These are phyloP conservation scores for Escovopsis sp. DNA, from an alignment of 2,329 filamentous ascomycete species.

Conservation along the genomic window DNA sequence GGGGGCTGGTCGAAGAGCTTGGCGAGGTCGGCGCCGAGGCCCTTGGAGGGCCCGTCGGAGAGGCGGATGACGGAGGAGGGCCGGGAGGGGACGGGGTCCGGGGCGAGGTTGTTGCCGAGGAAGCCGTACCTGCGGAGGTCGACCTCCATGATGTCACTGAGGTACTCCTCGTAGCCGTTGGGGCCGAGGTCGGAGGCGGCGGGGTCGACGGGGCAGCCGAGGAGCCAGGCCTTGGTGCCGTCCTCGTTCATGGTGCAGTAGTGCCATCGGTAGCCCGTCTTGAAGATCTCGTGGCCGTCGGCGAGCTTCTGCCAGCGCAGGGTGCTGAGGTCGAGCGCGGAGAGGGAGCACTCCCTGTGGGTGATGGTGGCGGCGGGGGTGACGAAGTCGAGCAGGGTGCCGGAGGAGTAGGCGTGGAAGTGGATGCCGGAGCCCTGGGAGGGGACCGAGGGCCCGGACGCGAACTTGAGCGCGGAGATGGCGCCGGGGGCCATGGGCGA, in stretches of 20 bases:
- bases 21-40: conserved; percentile 72
- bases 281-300: conserved; percentile 87
- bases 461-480: conserved; percentile 80
- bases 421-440: conserved; percentile 83
- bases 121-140: conserved; percentile 86
- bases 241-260: conserved; percentile 95
- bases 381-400: conserved; percentile 83
- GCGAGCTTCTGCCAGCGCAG: conserved; percentile 91
- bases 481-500: conserved; percentile 75
- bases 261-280: conserved; percentile 86
- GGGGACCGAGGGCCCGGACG: conserved; percentile 65
- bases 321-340: conserved; percentile 71
- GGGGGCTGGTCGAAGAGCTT: conserved; percentile 76
- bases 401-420: conserved; percentile 89
- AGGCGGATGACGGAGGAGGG: conserved; percentile 32
- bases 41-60: conserved; percentile 41
- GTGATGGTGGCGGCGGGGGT: conserved; percentile 81
- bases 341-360: conserved; percentile 77
- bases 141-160: conserved; percentile 84
- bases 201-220: conserved; percentile 75
- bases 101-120: conserved; percentile 58
- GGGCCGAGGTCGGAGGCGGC: conserved; percentile 48
- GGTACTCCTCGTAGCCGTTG: conserved; percentile 70
- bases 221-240: conserved; percentile 88
- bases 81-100: conserved; percentile 36